phyloP scores from a whole-genome alignment of 2,329 filamentous ascomycete genomes.

The Penicillium sp. region DNA sequence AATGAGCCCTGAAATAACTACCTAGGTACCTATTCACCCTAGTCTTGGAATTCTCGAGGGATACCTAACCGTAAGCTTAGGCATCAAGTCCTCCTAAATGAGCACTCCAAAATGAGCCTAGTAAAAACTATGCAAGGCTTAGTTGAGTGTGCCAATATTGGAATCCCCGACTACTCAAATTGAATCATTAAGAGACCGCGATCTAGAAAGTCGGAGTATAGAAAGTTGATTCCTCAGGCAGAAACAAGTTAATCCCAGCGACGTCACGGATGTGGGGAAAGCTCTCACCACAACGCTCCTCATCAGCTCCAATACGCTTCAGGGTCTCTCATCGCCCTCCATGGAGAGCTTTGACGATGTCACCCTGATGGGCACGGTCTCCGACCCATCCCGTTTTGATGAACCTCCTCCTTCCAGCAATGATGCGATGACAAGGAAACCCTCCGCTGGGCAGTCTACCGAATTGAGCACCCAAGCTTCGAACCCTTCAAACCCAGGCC shows the following conservation, averaged over 20 bases:
- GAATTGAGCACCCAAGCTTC: slow-evolving; percentile 15
- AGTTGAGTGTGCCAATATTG: neutral
- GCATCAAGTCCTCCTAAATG: no score
- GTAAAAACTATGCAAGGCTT: no score
- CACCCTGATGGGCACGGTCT: slow-evolving; percentile 23
- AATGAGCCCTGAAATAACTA: no score
- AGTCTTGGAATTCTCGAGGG: no score
- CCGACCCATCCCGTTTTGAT: slow-evolving; percentile 13
- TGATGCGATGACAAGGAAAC: slow-evolving; percentile 10
- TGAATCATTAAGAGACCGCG: neutral
- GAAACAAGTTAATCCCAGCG: neutral
- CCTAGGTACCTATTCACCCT: no score
- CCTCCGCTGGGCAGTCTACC: slow-evolving; percentile 10
- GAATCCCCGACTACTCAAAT: neutral
- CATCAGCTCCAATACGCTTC: neutral
- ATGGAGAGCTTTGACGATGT: slow-evolving; percentile 43
- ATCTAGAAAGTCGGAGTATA: neutral
- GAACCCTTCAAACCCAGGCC: slow-evolving; percentile 8
- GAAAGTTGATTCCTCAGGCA: slow-evolving; percentile 2
- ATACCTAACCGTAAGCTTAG: no score
- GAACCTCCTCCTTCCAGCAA: slow-evolving; percentile 12
- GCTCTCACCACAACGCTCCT: neutral
- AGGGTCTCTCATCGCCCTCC: neutral
- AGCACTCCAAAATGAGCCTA: no score
- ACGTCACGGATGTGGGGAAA: slow-evolving; percentile 10